Evolutionary conservation across 1,284 basidiomycete species (phyloP), one percentile per base, ranked within the genome.

Genomic region (Microbotryum saponariae): DNA sequence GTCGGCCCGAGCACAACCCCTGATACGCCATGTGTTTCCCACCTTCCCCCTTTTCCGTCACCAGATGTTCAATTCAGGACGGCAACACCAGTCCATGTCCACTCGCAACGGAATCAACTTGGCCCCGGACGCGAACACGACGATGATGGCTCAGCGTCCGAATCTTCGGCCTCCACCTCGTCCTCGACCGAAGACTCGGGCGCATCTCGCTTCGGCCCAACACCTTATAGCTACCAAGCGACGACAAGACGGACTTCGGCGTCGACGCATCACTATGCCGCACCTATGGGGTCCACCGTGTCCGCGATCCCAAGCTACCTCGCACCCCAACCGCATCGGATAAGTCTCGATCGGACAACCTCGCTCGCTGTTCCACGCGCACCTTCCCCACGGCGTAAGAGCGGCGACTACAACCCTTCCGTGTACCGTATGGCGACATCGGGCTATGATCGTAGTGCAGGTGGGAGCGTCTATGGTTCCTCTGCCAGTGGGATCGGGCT

Each of bases 181-280:
- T 51, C 58, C 45, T 56, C 59, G 33, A 53, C 27, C 20, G 31
- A 27, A 21, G 37, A 42, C 18, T 61, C 63, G 21, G 23, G 14
- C 31, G 54, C 46, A 8, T 57, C 56, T 27, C 56, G 56, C 23
- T 65, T 65, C 53, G 55, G 55, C 27, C 65, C 65, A 8, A 60
- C 68, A 1, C 65, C 63, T 1, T 69, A 67, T 54, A 67, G 65
- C 23, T 69, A 69, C 49, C 63, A 69, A 25, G 67, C 68, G 20
- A 69, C 65, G 2, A 60, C 67, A 51, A 60, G 63, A 16, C 64
- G 65, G 25, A 44, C 61, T 6, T 58, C 63, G 6, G 50, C 65
- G 5, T 52, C 56, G 6, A 50, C 45, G 14, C 31, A 60, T 33
- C 63, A 58, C 49, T 54, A 61, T 16, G 47, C 37, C 51, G 46